These are phyloP conservation scores for Amanita phalloides DNA, from an alignment of 768 basidiomycete genomes.

Conservation along the genomic window DNA sequence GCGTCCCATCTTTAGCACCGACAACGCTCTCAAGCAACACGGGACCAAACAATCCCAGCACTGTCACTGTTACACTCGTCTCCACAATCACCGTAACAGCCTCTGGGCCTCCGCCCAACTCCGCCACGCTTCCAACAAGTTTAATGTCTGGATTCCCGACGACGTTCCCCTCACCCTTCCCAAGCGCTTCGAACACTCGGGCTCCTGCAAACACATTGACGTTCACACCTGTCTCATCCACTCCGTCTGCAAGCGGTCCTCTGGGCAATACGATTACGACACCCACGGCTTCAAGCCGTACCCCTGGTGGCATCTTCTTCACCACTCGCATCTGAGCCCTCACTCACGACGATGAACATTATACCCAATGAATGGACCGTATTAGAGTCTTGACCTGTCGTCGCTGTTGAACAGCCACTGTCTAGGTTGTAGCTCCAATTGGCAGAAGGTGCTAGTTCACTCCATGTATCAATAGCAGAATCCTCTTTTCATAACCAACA, in stretches of 20 bases:
- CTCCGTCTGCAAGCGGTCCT: not conserved
- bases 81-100: conserved; percentile 5
- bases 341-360: not conserved
- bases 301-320: not conserved
- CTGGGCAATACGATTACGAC: not conserved
- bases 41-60: not conserved
- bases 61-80: not conserved
- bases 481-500: too few relatives aligned
- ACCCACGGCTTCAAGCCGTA: not conserved
- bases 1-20: too few relatives aligned
- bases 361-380: not conserved
- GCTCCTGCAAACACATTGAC: not conserved
- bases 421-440: too few relatives aligned
- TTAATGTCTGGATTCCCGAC: too few relatives aligned
- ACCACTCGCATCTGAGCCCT: not conserved
- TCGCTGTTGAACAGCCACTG: not conserved
- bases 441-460: not conserved
- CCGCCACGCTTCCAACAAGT: too few relatives aligned
- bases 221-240: too few relatives aligned
- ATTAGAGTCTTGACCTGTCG: not conserved
- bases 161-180: not conserved
- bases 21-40: too few relatives aligned
- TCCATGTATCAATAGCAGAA: not conserved
- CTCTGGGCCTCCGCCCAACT: not conserved
- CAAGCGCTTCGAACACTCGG: not conserved